phyloP scores from a whole-genome alignment of 2,329 filamentous ascomycete genomes.

The Tolypocladium cylindrosporum region DNA sequence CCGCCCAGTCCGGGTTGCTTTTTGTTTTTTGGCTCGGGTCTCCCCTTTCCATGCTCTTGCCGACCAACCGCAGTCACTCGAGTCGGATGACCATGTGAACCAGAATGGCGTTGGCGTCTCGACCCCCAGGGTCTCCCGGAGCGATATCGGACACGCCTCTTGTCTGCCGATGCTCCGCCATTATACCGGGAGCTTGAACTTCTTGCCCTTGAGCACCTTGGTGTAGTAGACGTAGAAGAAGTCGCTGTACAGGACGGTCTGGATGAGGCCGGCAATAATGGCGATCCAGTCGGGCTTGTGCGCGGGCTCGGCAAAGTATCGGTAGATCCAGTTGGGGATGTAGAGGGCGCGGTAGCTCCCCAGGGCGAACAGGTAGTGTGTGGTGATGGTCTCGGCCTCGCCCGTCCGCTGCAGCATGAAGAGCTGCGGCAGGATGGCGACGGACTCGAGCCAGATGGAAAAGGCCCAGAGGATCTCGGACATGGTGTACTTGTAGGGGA shows the following conservation, averaged over 20 bases:
- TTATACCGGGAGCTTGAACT: constrained; percentile 78
- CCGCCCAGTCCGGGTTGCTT: constrained; percentile 1
- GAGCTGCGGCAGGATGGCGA: constrained; percentile 92
- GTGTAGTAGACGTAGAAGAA: constrained; percentile 99
- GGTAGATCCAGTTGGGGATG: constrained; percentile 97
- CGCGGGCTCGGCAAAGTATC: constrained; percentile 65
- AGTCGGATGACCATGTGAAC: not conserved
- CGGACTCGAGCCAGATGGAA: constrained; percentile 94
- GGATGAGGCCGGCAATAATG: constrained; percentile 78
- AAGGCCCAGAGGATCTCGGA: constrained; percentile 94
- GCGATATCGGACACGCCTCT: not conserved
- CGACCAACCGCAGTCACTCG: not conserved
- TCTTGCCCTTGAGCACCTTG: constrained; percentile 84
- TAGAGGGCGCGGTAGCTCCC: constrained; percentile 88
- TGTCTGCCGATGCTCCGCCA: not conserved
- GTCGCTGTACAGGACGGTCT: constrained; percentile 94
- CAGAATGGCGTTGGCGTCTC: not conserved
- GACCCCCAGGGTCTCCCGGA: not conserved
- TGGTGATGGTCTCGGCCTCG: constrained; percentile 98
- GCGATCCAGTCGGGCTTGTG: constrained; percentile 77
- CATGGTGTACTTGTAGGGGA: constrained; percentile 75
- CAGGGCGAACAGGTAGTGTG: constrained; percentile 91
- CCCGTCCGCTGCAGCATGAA: constrained; percentile 98
- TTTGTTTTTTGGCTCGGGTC: not conserved
- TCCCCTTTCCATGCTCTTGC: not conserved